Conservation (phyloP, 129 eudicot genomes). For the Solidago caesia region DNA sequence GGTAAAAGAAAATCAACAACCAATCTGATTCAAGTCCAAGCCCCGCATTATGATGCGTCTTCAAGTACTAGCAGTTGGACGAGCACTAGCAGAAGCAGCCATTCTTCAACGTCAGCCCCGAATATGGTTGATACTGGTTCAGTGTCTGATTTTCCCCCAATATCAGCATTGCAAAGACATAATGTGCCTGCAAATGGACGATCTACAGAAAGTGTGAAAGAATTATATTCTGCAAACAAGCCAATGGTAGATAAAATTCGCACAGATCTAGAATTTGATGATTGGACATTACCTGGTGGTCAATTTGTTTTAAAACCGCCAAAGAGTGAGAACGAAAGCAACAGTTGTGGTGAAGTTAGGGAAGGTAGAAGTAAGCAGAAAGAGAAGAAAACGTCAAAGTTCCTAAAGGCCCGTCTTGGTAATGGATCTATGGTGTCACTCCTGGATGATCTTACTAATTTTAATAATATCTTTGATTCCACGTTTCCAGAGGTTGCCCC, state of each 20-base stretch:
- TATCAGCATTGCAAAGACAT: slow-evolving; percentile 38
- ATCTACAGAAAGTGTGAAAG: slow-evolving; percentile 31
- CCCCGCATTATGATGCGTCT: slow-evolving; percentile 35
- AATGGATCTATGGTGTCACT: slow-evolving; percentile 60
- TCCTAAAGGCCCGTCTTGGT: slow-evolving; percentile 72
- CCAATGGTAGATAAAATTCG: slow-evolving; percentile 82
- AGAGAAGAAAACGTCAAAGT: slow-evolving; percentile 73
- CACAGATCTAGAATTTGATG: slow-evolving; percentile 40
- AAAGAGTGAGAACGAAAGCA: slow-evolving; percentile 24
- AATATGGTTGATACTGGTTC: slow-evolving; percentile 53
- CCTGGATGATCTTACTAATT: slow-evolving; percentile 40
- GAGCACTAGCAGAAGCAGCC: slow-evolving; percentile 42
- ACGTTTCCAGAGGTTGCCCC: too few relatives aligned
- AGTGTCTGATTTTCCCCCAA: slow-evolving; percentile 75
- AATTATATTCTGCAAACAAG: slow-evolving; percentile 77
- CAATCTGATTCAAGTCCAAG: slow-evolving; percentile 23
- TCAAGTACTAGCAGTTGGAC: slow-evolving; percentile 40
- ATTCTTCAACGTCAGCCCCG: slow-evolving; percentile 84
- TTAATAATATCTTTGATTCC: slow-evolving; percentile 32
- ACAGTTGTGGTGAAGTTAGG: slow-evolving; percentile 21
- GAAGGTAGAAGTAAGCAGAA: slow-evolving; percentile 55
- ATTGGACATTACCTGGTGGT: slow-evolving; percentile 30
- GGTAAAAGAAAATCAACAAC: slow-evolving; percentile 38
- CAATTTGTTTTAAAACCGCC: slow-evolving; percentile 28
- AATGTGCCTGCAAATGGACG: too few relatives aligned